phyloP scores from a whole-genome alignment of 306 rosid genomes.

The Abrus pulchellus region DNA sequence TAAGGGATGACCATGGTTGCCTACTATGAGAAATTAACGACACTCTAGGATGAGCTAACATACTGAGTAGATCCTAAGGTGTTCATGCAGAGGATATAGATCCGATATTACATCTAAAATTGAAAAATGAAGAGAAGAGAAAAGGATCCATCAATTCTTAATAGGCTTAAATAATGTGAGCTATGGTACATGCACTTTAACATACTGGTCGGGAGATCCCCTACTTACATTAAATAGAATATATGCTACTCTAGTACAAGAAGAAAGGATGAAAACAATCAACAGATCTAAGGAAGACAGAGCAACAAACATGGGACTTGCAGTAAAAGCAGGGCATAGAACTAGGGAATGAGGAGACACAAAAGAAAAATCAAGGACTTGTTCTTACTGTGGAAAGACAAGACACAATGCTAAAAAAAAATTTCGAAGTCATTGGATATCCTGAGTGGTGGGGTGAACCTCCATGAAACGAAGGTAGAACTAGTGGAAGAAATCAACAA shows the following conservation, averaged over 20 bases:
- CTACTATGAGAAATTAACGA: not conserved
- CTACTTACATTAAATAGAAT: too few relatives aligned
- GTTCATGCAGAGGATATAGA: not conserved
- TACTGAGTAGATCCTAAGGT: too few relatives aligned
- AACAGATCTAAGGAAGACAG: not conserved
- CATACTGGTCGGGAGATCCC: too few relatives aligned
- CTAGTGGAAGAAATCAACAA: too few relatives aligned
- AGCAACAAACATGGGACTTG: not conserved
- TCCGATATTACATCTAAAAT: not conserved
- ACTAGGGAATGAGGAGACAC: too few relatives aligned
- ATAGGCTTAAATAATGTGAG: not conserved
- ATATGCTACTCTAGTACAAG: not conserved
- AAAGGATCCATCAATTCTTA: not conserved
- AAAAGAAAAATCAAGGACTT: too few relatives aligned
- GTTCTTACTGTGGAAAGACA: not conserved
- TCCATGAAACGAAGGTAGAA: too few relatives aligned
- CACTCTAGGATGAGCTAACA: not conserved
- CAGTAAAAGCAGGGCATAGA: not conserved
- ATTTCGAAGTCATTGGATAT: not conserved
- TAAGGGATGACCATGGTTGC: not conserved
- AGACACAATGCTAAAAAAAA: not conserved
- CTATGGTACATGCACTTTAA: not conserved
- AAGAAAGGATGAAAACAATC: not conserved
- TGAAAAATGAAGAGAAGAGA: not conserved
- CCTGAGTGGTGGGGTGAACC: too few relatives aligned